Percentiles rank a stretch among this genome's conserved stretches.
phyloP scores from a whole-genome alignment of 129 eudicot genomes.

The Centella asiatica region DNA sequence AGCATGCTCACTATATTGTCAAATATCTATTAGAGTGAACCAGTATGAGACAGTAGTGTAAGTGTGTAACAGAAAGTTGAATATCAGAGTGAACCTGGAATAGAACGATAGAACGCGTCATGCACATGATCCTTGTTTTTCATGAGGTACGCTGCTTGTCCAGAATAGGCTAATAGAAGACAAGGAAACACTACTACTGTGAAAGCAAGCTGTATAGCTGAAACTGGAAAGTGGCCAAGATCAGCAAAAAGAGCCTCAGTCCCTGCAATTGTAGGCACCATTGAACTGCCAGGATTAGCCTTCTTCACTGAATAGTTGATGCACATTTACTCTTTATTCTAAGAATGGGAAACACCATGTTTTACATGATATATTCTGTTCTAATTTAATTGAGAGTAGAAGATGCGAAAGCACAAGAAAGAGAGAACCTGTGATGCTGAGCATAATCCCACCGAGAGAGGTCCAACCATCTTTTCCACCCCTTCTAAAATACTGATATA shows the following conservation, averaged over 20 bases:
- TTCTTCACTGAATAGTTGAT: neutral
- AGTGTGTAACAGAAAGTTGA: neutral
- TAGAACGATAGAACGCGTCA: slow-evolving; percentile 92
- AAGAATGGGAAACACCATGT: neutral
- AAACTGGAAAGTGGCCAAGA: slow-evolving; percentile 84
- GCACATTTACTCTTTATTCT: neutral
- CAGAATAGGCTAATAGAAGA: slow-evolving; percentile 88
- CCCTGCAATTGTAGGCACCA: slow-evolving; percentile 44
- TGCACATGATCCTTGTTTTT: slow-evolving; percentile 58
- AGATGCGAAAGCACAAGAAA: neutral
- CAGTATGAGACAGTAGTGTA: neutral
- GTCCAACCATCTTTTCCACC: slow-evolving; percentile 68
- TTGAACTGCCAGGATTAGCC: slow-evolving; percentile 10
- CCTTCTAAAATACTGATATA: slow-evolving; percentile 47
- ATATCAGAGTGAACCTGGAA: slow-evolving; percentile 55
- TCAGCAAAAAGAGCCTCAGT: slow-evolving; percentile 97
- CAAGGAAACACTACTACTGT: slow-evolving; percentile 84
- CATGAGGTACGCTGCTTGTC: slow-evolving; percentile 96
- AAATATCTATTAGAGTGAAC: too few species aligned
- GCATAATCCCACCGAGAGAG: slow-evolving; percentile 90
- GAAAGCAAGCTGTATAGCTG: slow-evolving; percentile 89
- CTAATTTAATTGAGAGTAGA: slow-evolving; percentile 12
- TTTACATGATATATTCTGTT: neutral
- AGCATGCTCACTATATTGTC: too few species aligned
- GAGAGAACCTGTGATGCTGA: slow-evolving; percentile 67